These are phyloP conservation scores for Leishmania martiniquensis DNA, from an alignment of 208 protist species.

Conservation along the genomic window DNA sequence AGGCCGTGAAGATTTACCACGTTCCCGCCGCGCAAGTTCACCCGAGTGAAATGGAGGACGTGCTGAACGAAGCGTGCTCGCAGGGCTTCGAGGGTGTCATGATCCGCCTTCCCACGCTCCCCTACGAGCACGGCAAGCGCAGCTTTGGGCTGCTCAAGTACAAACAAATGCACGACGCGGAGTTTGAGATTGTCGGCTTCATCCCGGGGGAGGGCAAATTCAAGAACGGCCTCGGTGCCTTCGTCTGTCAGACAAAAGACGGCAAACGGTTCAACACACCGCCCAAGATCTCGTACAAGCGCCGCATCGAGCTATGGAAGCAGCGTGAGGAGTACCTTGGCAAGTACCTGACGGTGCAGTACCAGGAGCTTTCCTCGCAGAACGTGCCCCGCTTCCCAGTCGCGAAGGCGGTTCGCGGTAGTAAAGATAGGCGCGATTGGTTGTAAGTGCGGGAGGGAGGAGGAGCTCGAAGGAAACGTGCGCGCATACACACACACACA, in stretches of 20 bases:
- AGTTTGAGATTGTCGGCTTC: constrained; percentile 89
- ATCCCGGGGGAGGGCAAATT: constrained; percentile 87
- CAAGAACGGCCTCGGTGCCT: constrained; percentile 80
- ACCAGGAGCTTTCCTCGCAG: constrained; percentile 84
- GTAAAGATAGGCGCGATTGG: constrained; percentile 65
- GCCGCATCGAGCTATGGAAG: constrained; percentile 65
- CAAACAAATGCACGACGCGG: constrained; percentile 91
- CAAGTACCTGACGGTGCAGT: constrained; percentile 88
- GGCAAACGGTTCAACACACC: constrained; percentile 79
- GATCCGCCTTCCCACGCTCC: constrained; percentile 82
- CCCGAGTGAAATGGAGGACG: constrained; percentile 80
- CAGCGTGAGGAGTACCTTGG: constrained; percentile 62
- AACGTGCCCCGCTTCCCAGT: constrained; percentile 91
- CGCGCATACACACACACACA: not conserved
- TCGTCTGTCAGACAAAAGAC: constrained; percentile 84
- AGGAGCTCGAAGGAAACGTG: constrained; percentile 1
- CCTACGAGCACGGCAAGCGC: constrained; percentile 90
- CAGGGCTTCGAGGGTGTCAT: constrained; percentile 92
- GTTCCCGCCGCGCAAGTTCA: constrained; percentile 79
- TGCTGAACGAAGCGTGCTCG: constrained; percentile 79
- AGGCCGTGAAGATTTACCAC: constrained; percentile 69
- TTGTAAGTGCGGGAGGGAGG: too few relatives aligned
- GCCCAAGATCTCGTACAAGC: constrained; percentile 66
- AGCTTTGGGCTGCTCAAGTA: constrained; percentile 92
- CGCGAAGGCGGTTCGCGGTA: constrained; percentile 78